Base-by-base conservation (phyloP, 2,329 filamentous ascomycete genomes). In the Colletotrichum higginsianum region DNA sequence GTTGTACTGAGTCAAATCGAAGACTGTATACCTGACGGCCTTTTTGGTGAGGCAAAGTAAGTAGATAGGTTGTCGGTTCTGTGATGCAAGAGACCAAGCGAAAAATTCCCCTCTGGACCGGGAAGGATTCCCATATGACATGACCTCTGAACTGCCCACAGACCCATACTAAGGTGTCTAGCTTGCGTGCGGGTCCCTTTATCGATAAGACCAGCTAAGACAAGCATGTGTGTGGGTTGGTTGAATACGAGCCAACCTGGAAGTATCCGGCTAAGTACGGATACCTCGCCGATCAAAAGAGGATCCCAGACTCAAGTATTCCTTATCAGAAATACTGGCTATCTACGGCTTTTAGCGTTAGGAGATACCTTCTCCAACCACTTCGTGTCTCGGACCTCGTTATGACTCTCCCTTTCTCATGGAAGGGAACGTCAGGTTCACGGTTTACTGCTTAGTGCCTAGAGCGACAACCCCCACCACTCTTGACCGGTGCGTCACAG, bases 401-500 rank as follows among this genome's bases (percentile, higher is more conserved):
- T 15, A 35, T 16, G 6, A 18, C 35, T 30, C 16, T 18, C 35
- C 18, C 16, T 18, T 35, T 9, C 18, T 21, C 18, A 30, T n/a
- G 18, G 53, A n/a, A 42, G 16, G 12, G 11, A 23, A 23, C 35
- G 11, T 35, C 35, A 56, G 26, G 30, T 49, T 50, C 58, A 38
- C 35, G 11, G 35, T 38, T 38, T 38, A 38, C 35, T 38, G 35
- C 35, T 38, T 38, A 38, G 8, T 38, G 35, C 13, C 21, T 13
- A 46, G 21, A 44, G 21, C 46, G 56, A 46, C 56, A 26, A 38
- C 35, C n/a, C 52, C 30, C 49, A 23, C 47, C 30, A n/a, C 23
- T 5, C 21, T n/a, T 49, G 55, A 56, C 62, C 13, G 30, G 42
- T 71, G 67, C 63, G 67, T 71, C 67, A 71, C 63, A 67, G 40